Evolutionary conservation across 148 eudicot genomes (phyloP).

Genomic region (Vaccinium corymbosum): DNA sequence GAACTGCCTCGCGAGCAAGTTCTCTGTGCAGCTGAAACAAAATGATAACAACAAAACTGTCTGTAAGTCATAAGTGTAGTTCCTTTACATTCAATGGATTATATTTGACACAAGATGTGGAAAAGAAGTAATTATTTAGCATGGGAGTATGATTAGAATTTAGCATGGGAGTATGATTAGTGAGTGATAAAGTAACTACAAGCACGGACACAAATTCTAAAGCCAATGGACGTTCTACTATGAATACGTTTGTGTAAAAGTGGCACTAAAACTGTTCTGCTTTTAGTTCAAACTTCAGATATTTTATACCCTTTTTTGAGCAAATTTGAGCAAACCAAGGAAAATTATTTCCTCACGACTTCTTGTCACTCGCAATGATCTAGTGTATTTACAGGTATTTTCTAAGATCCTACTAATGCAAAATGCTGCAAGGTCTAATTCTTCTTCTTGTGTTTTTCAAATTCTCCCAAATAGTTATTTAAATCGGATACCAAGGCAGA

Average conservation of each 20-base stretch:
- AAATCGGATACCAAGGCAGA: background rate
- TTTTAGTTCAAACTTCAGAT: background rate
- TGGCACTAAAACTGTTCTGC: background rate
- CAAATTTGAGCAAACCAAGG: background rate
- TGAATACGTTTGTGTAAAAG: background rate
- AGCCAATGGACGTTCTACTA: background rate
- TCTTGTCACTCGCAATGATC: background rate
- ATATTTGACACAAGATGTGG: background rate
- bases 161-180: background rate
- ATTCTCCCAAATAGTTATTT: background rate
- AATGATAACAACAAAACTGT: background rate
- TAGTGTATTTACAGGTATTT: background rate
- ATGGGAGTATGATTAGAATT: background rate
- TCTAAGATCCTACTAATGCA: background rate
- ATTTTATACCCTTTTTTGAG: background rate
- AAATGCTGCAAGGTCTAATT: background rate
- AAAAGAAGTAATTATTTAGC: background rate
- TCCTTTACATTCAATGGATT: background rate
- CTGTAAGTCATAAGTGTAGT: background rate
- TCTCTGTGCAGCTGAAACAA: slow-evolving; percentile 71
- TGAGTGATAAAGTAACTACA: background rate
- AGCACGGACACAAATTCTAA: background rate
- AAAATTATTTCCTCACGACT: background rate
- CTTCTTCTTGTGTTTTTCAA: background rate
- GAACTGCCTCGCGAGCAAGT: slow-evolving; percentile 92